phyloP scores from a whole-genome alignment of 108 stramenopile species.

The Skeletonema potamos region DNA sequence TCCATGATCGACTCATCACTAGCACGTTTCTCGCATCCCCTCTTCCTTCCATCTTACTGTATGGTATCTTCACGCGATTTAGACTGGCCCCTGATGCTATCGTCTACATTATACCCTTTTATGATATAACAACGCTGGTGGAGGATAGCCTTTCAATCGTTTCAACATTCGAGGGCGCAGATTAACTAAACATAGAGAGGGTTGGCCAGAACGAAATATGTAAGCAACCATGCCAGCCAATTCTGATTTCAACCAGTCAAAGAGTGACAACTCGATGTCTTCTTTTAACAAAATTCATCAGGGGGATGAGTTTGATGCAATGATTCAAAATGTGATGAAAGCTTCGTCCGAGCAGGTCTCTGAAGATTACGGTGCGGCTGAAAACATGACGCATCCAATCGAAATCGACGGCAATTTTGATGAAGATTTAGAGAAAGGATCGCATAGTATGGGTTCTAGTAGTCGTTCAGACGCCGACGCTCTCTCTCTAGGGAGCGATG shows the following conservation, averaged over 20 bases:
- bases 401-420: not conserved
- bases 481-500: conserved; percentile 14
- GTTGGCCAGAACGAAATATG: not conserved
- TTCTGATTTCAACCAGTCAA: not conserved
- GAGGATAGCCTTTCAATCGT: not conserved
- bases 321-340: conserved; percentile 21
- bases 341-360: not conserved
- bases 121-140: no score
- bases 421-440: not conserved
- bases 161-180: not conserved
- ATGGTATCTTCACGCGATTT: no score
- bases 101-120: no score
- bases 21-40: no score
- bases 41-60: no score
- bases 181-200: no score
- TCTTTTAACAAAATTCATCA: not conserved
- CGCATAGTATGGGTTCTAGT: not conserved
- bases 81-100: no score
- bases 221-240: not conserved
- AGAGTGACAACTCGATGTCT: not conserved
- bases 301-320: conserved; percentile 34
- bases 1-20: conserved; percentile 44
- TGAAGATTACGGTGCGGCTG: not conserved
- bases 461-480: not conserved
- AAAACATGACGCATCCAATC: not conserved